These are phyloP conservation scores for Erysimum cheiranthoides DNA, from an alignment of 345 rosid species.

Conservation along the genomic window DNA sequence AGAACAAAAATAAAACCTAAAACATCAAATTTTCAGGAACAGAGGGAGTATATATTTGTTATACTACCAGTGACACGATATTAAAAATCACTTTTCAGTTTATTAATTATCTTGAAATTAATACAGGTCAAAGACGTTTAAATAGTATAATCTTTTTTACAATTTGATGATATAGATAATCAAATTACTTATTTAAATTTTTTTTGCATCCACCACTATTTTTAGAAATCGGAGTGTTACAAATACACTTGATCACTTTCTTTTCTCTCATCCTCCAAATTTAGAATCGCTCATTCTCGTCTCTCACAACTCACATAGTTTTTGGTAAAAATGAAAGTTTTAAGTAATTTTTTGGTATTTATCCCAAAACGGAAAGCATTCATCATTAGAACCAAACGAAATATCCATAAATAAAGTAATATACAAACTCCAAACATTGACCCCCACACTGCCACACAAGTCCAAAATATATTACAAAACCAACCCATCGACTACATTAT, in stretches of 20 bases:
- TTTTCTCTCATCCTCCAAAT: background rate
- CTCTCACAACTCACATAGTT: background rate
- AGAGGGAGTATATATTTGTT: too few species aligned
- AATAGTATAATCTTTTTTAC: too few species aligned
- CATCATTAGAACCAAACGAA: background rate
- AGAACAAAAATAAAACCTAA: too few species aligned
- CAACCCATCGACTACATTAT: conserved; percentile 10
- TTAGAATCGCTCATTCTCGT: background rate
- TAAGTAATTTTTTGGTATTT: background rate
- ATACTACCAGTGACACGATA: too few species aligned
- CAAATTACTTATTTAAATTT: too few species aligned
- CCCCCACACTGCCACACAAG: background rate
- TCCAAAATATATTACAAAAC: background rate
- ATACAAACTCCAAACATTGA: background rate
- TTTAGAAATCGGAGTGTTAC: background rate
- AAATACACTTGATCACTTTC: background rate
- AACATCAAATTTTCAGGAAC: too few species aligned
- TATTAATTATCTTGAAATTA: too few species aligned
- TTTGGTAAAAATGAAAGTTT: too few species aligned
- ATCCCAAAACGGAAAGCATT: background rate
- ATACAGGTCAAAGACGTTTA: too few species aligned
- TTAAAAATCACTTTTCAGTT: too few species aligned
- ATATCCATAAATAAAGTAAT: background rate
- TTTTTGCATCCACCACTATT: background rate
- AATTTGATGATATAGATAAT: too few species aligned